Conservation (phyloP, 306 rosid species). For the Castanea sativa region DNA sequence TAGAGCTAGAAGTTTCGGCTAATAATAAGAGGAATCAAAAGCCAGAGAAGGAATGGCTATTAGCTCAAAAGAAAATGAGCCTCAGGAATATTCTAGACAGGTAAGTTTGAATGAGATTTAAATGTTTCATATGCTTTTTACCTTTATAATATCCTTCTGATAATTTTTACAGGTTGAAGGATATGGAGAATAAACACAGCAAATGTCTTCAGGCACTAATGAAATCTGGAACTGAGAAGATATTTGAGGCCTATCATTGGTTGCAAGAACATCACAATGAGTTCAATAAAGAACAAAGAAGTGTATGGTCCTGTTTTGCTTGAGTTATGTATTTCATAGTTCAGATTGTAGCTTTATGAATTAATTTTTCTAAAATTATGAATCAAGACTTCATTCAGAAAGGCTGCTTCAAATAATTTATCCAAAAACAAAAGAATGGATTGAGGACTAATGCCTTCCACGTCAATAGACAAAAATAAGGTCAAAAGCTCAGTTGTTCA, state of each 20-base stretch:
- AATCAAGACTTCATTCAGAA: no score
- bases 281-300: slow-evolving; percentile 53
- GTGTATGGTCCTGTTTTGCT: slow-evolving; percentile 89
- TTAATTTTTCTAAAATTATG: no score
- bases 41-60: no score
- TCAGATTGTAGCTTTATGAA: no score
- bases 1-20: slow-evolving; percentile 18
- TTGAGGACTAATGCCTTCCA: no score
- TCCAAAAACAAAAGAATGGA: no score
- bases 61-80: slow-evolving; percentile 2
- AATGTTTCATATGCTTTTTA: slow-evolving; percentile 7
- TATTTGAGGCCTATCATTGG: slow-evolving; percentile 80
- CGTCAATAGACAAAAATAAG: no score
- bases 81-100: slow-evolving; percentile 46
- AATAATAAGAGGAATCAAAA: no score
- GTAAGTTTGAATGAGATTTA: slow-evolving; percentile 34
- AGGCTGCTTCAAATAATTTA: no score
- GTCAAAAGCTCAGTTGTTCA: no score
- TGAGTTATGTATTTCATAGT: slow-evolving; percentile 44
- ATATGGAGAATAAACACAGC: slow-evolving; percentile 54
- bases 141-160: neutral
- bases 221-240: slow-evolving; percentile 57
- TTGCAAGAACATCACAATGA: slow-evolving; percentile 67
- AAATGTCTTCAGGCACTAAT: slow-evolving; percentile 57
- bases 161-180: slow-evolving; percentile 53